Evolutionary conservation across 2,329 filamentous ascomycete genomes (phyloP), one percentile per base, ranked within the genome.

Genomic region (Colletotrichum sp.): DNA sequence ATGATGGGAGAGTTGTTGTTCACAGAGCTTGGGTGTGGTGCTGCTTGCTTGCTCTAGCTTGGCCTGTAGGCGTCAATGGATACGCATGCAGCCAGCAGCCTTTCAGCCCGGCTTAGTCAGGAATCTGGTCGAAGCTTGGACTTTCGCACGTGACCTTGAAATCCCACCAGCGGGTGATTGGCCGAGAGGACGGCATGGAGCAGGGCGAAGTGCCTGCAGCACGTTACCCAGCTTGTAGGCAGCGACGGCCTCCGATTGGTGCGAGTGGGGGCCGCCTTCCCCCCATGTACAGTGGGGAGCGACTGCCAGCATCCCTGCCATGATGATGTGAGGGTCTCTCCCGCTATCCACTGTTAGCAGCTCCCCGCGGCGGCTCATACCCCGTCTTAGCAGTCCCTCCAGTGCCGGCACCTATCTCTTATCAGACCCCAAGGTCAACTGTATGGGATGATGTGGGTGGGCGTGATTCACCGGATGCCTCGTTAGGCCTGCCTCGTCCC

Each of bases 61-160:
- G 71, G 44, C 55, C 63, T 68, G 76, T 77, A 78, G 77, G 77
- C 77, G 77, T 78, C 77, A 78, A 77, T 69, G 69, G 77, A 71
- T 78, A 78, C 74, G 74, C 64, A 78, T 77, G 76, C 77, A 78
- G 73, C 76, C 69, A 75, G 76, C 77, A 78, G 73, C 76, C 69
- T 76, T 64, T 72, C 72, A 69, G 69, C 66, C 72, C n/a, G 57
- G 76, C 75, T 77, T 74, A 77, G 76, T 77, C 76, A 77, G 65
- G 49, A 59, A 34, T 7, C 24, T 6, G 2, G 5, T 68, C 4
- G 32, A n/a, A 63, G 75, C 75, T 67, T 1, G 15, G 30, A 2
- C 0, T 4, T 1, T 9, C 28, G 1, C 71, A 71, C 71, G 72
- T 77, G 71, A 63, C 9, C 5, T 44, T 4, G 2, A 34, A 49